Evolutionary conservation across 2,329 filamentous ascomycete species (phyloP).

Genomic region (Tolypocladium sp.): DNA sequence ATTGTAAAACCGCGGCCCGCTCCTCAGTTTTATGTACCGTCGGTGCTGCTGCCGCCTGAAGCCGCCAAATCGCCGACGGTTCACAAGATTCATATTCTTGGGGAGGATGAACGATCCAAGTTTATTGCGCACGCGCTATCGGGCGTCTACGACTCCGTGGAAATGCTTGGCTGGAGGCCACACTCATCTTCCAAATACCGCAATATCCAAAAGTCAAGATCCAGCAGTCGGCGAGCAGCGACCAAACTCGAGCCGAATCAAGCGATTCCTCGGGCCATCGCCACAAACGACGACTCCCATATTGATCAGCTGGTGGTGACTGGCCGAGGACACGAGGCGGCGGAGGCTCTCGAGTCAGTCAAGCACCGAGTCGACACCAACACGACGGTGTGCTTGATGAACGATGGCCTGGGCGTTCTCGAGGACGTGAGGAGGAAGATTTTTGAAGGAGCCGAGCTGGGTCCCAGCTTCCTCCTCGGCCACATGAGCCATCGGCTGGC

Average conservation of each 20-base stretch:
- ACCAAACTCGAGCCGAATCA: constrained; percentile 12
- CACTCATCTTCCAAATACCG: constrained; percentile 17
- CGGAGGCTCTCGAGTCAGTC: constrained; percentile 48
- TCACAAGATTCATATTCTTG: constrained; percentile 32
- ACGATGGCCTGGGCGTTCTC: constrained; percentile 76
- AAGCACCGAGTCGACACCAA: constrained; percentile 56
- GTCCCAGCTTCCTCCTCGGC: constrained; percentile 72
- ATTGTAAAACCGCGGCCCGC: not conserved
- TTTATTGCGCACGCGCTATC: constrained; percentile 32
- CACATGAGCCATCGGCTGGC: constrained; percentile 41
- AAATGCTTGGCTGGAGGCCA: constrained; percentile 20
- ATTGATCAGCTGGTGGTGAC: constrained; percentile 68
- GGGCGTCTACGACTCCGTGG: constrained; percentile 30
- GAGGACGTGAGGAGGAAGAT: constrained; percentile 64
- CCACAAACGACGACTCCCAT: constrained; percentile 28
- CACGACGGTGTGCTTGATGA: constrained; percentile 67
- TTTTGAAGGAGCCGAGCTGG: constrained; percentile 54
- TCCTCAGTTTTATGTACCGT: constrained; percentile 23
- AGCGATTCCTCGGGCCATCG: constrained; percentile 5
- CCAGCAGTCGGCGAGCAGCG: constrained; percentile 9
- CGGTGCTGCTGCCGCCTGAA: constrained; percentile 23
- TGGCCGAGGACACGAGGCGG: constrained; percentile 42
- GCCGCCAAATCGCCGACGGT: constrained; percentile 20
- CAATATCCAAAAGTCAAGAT: constrained; percentile 16
- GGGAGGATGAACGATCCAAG: constrained; percentile 28